Conservation (phyloP, 2,329 filamentous ascomycete species). For the Trichoderma sp. region DNA sequence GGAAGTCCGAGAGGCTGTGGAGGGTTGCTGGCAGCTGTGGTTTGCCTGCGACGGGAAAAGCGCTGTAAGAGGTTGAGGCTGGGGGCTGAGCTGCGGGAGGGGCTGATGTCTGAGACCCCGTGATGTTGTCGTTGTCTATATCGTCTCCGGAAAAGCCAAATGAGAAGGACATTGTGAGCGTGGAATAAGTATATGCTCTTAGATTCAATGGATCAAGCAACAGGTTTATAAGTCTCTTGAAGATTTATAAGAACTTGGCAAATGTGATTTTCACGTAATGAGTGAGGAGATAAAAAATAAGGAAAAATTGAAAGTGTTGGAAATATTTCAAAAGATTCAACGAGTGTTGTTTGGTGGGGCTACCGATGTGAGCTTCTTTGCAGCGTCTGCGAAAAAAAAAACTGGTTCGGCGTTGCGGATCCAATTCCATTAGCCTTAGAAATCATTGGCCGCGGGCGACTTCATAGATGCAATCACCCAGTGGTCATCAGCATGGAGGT, state of each 20-base stretch:
- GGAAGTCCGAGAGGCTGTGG: slow-evolving; percentile 56
- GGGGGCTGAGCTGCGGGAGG: slow-evolving; percentile 31
- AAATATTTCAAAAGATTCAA: slow-evolving; percentile 4
- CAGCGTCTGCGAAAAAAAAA: neutral
- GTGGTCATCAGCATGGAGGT: neutral
- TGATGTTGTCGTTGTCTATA: slow-evolving; percentile 54
- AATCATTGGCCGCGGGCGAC: slow-evolving; percentile 31
- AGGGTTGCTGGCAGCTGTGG: slow-evolving; percentile 59
- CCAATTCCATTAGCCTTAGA: neutral
- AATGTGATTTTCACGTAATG: neutral
- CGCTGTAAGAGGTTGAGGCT: slow-evolving; percentile 43
- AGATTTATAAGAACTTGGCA: neutral
- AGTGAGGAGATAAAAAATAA: neutral
- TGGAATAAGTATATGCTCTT: neutral
- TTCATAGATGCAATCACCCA: slow-evolving; percentile 25
- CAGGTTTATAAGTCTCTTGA: neutral
- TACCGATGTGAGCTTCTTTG: neutral
- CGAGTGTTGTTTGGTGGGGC: slow-evolving; percentile 8
- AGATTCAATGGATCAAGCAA: neutral
- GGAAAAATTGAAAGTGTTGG: neutral
- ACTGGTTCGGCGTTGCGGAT: neutral
- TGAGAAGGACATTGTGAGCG: slow-evolving; percentile 53
- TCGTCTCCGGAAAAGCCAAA: slow-evolving; percentile 68
- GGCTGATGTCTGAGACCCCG: slow-evolving; percentile 39
- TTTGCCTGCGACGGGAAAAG: slow-evolving; percentile 66